These are phyloP conservation scores for Jacaranda copaia DNA, from an alignment of 257 asterid species.

Conservation along the genomic window DNA sequence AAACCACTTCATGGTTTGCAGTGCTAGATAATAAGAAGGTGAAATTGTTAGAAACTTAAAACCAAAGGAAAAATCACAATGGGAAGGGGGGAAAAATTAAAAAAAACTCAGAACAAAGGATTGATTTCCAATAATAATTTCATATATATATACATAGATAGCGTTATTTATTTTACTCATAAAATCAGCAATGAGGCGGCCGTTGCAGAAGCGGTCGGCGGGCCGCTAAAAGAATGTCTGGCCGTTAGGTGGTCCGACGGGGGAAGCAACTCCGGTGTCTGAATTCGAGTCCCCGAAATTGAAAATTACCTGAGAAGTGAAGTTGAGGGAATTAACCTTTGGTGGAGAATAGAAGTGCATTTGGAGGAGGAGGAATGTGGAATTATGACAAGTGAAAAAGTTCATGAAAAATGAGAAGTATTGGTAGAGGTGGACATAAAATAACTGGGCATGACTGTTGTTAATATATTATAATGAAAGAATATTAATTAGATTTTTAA, in stretches of 20 bases:
- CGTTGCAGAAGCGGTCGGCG: slow-evolving; percentile 48
- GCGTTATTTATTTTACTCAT: slow-evolving; percentile 34
- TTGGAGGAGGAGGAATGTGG: slow-evolving; percentile 24
- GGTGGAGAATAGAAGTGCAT: background rate
- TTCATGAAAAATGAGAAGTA: slow-evolving; percentile 20
- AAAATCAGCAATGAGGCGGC: slow-evolving; percentile 54
- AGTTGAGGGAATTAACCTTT: background rate
- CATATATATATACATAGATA: too few relatives aligned
- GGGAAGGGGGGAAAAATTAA: too few relatives aligned
- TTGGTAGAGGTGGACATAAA: background rate
- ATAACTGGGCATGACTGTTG: too few relatives aligned
- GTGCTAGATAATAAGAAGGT: too few relatives aligned
- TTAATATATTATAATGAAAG: too few relatives aligned
- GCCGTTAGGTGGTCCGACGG: slow-evolving; percentile 42
- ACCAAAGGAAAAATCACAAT: too few relatives aligned
- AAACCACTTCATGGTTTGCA: too few relatives aligned
- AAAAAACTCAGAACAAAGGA: too few relatives aligned
- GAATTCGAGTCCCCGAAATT: slow-evolving; percentile 51
- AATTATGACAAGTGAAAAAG: too few relatives aligned
- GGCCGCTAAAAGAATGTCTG: slow-evolving; percentile 51
- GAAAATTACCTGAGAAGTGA: slow-evolving; percentile 34
- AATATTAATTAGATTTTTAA: background rate
- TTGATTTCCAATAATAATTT: too few relatives aligned
- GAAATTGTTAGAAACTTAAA: too few relatives aligned
- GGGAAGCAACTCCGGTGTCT: slow-evolving; percentile 48